Base-by-base conservation (phyloP, 176 grass and related monocot genomes). In the Aegilops umbellulata region DNA sequence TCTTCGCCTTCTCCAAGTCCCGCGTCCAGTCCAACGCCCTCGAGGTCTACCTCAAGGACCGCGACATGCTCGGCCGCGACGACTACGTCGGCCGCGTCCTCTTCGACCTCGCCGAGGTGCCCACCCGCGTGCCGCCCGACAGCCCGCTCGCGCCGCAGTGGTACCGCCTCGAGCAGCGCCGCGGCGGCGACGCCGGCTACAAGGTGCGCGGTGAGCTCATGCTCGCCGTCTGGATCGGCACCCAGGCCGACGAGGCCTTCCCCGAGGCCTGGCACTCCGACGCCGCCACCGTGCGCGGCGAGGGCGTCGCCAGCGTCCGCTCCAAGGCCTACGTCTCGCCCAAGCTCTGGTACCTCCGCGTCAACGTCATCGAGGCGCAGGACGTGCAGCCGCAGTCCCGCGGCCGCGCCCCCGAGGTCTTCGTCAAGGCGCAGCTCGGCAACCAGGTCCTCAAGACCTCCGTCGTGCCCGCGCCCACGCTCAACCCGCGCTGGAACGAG, bases 311-410 rank as follows among this genome's bases (percentile, higher is more conserved):
- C 17, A 91, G 87, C 78, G 89, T 94, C 6, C 86, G 93, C 6
- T 95, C 95, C 60, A 98, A 98, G 85, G 93, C 89, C 27, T 98
- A 98, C 36, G 89, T 94, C 5, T 95, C 95, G 1, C 95, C 95
- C 36, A 95, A 95, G 87, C 91, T 98, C 7, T 98, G 95, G 93
- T 95, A 98, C 80, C 93, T 98, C 82, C 90, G 95, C 29, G 93
- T 95, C 0, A 94, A 98, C 47, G 83, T 98, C 2, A 94, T 98
- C 51, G 95, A 95, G 74, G 95, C 95, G 34, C 95, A 95, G 74
- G 95, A 98, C 89, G 87, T 98, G 51, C 93, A 95, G 80, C 89
- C 93, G 17, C 80, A 85, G 80, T 41, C 53, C 14, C 72, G 72
- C 2, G 91, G 87, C 0, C 87, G 91, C 1, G 65, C 83, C 0